Evolutionary conservation across 176 grass and related monocot species (phyloP), one percentile per base, ranked within the genome.

Genomic region (Avena sativa): DNA sequence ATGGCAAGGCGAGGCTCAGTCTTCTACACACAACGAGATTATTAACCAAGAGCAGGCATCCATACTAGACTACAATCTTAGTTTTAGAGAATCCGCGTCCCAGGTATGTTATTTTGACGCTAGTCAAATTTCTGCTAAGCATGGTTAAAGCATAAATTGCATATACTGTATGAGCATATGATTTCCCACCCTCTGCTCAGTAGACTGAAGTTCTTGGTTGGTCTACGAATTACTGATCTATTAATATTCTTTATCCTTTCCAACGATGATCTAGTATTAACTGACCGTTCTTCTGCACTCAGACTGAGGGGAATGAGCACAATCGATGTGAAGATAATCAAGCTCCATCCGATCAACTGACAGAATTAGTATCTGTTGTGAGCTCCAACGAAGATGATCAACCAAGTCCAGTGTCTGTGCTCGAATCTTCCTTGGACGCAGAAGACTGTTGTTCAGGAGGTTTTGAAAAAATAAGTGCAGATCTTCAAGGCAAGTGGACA

Each of bases 391-490:
- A 87, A 59, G 89, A 89, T 69, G 93, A 95, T 74, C 90, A 87
- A 47, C 89, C 81, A 49, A 95, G 93, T 80, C 89, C 91, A 56
- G 69, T 89, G 53, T 91, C 93, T 40, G 89, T 87, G 84, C 83
- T 95, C 14, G 93, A 91, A 63, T 76, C 77, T 83, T 85, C 84
- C 26, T 89, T 89, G 50, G 75, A 79, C n/a, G 57, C 85, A 32
- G 79, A 89, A 76, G 88, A 78, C 82, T 82, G 52, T 47, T 82
- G 36, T 84, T 93, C 89, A 76, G 93, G 89, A 84, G 92, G 93
- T 79, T 95, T 95, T 40, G 93, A 89, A 89, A 93, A 88, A 88
- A 93, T 91, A 50, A 95, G 93, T 83, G 87, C 89, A 23, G 93
- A 93, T 82, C 93, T 95, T 85, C 89, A 95, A 88, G 93, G 93